phyloP scores from a whole-genome alignment of 139 green algal genomes.

The Chara braunii region DNA sequence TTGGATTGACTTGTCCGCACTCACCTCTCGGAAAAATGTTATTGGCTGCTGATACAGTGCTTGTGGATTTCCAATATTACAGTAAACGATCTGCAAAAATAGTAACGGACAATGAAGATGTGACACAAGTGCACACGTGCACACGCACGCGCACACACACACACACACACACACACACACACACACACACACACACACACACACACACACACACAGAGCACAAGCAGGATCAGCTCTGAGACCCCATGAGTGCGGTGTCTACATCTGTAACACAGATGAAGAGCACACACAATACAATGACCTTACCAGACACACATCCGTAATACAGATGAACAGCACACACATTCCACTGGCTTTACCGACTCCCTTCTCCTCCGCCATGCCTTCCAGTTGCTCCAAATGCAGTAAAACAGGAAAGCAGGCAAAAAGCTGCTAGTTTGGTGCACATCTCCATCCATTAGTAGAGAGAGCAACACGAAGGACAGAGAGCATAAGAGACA shows the following conservation, averaged over 20 bases:
- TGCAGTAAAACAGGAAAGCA: too few relatives aligned
- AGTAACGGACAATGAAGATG: not conserved
- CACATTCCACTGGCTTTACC: too few relatives aligned
- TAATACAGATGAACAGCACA: too few relatives aligned
- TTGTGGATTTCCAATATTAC: slow-evolving; percentile 46
- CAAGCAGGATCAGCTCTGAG: not conserved
- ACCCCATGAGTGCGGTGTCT: not conserved
- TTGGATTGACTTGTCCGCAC: too few relatives aligned
- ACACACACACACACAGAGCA: not conserved
- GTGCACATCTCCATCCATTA: too few relatives aligned
- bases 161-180: not conserved
- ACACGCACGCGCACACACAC: not conserved
- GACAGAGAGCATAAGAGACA: too few relatives aligned
- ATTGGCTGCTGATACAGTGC: slow-evolving; percentile 39
- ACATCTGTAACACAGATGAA: not conserved
- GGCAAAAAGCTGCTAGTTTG: too few relatives aligned
- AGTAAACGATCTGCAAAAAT: slow-evolving; percentile 39
- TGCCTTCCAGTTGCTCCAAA: too few relatives aligned
- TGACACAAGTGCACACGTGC: not conserved
- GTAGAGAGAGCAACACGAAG: too few relatives aligned
- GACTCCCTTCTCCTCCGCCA: too few relatives aligned
- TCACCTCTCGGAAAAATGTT: slow-evolving; percentile 43
- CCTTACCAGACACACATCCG: too few relatives aligned
- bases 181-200: not conserved
- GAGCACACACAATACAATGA: too few relatives aligned